phyloP scores from a whole-genome alignment of 768 basidiomycete species.

The Cystobasidium onofrii region DNA sequence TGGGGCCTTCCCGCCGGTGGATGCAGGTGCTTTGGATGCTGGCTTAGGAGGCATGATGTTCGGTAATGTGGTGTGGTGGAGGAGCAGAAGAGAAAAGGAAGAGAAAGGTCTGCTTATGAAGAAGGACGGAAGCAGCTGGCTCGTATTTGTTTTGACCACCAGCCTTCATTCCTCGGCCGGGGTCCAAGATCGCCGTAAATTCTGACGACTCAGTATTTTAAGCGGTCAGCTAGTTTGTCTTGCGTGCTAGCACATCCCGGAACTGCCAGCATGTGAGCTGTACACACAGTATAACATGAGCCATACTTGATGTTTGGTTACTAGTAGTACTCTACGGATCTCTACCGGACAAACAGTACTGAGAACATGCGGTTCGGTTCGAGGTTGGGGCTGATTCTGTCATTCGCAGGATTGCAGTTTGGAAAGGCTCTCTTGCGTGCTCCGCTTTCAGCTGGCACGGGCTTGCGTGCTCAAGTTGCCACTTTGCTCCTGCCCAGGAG shows the following conservation, averaged over 20 bases:
- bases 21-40: constrained; percentile 27
- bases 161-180: neutral
- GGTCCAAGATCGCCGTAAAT: neutral
- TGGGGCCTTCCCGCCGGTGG: constrained; percentile 53
- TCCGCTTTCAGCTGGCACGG: too few relatives aligned
- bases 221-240: neutral
- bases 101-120: neutral
- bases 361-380: too few relatives aligned
- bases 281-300: too few relatives aligned
- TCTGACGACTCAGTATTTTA: neutral
- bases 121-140: neutral
- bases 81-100: constrained; percentile 31
- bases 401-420: too few relatives aligned
- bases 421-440: too few relatives aligned
- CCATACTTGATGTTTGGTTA: too few relatives aligned
- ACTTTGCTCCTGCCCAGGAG: too few relatives aligned
- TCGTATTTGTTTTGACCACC: neutral
- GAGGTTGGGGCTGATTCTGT: too few relatives aligned
- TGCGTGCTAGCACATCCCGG: neutral
- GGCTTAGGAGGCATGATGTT: constrained; percentile 53
- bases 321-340: too few relatives aligned
- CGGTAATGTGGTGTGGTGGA: constrained; percentile 30
- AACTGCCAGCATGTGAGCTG: too few relatives aligned
- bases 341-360: too few relatives aligned
- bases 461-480: too few relatives aligned